Conservation (phyloP, 192 early-diverging fungal genomes). For the Coemansia sp. region DNA sequence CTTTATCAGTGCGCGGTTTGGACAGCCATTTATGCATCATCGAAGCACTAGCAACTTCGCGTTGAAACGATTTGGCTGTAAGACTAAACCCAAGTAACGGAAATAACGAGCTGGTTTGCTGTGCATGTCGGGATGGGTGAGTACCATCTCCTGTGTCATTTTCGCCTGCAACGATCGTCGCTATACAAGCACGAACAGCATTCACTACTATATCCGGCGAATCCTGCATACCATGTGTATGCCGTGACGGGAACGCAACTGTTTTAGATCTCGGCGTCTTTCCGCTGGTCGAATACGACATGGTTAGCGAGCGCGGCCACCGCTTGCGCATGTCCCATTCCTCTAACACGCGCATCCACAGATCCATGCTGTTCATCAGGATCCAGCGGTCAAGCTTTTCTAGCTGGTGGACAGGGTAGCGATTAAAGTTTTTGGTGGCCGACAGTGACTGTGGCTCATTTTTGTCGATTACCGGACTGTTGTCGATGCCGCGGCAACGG, state of each 20-base stretch:
- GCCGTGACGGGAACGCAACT: constrained; percentile 35
- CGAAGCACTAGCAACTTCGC: constrained; percentile 34
- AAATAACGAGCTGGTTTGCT: constrained; percentile 11
- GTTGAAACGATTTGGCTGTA: constrained; percentile 38
- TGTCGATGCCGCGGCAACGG: constrained; percentile 50
- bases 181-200: constrained; percentile 26
- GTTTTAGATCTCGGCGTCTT: constrained; percentile 18
- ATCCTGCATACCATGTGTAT: constrained; percentile 7
- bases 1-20: not conserved
- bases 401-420: constrained; percentile 19
- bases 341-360: constrained; percentile 50
- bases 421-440: constrained; percentile 40
- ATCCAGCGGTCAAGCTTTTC: constrained; percentile 41
- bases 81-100: constrained; percentile 33
- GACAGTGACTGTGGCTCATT: constrained; percentile 35
- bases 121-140: not conserved
- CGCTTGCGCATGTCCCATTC: constrained; percentile 46
- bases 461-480: constrained; percentile 36
- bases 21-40: constrained; percentile 48
- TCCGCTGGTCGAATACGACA: constrained; percentile 22
- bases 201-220: constrained; percentile 31
- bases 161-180: constrained; percentile 11
- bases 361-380: constrained; percentile 41
- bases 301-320: constrained; percentile 43
- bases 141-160: not conserved